These are phyloP conservation scores for Pyrenochaeta sp. DNA, from an alignment of 2,329 filamentous ascomycete species.

Conservation along the genomic window DNA sequence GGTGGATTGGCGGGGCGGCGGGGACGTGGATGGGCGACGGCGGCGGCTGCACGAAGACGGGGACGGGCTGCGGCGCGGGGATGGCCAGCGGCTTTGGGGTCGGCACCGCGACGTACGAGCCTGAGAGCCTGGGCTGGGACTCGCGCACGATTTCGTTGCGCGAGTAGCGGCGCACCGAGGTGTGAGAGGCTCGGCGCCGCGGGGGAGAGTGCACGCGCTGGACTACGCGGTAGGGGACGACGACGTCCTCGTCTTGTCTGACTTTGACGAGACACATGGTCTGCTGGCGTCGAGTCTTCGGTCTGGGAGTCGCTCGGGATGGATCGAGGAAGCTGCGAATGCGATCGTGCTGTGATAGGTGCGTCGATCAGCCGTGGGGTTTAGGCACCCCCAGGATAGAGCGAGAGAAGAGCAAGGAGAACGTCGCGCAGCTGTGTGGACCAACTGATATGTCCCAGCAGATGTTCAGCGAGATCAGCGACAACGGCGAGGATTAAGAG, in stretches of 20 bases:
- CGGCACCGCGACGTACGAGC: slow-evolving; percentile 42
- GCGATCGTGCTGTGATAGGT: slow-evolving; percentile 45
- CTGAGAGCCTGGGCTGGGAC: slow-evolving; percentile 35
- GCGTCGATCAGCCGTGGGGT: slow-evolving; percentile 37
- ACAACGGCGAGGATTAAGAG: slow-evolving; percentile 23
- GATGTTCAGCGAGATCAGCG: slow-evolving; percentile 18
- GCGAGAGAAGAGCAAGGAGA: slow-evolving; percentile 11
- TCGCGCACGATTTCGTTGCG: slow-evolving; percentile 42
- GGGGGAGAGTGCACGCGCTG: slow-evolving; percentile 38
- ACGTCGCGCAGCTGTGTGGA: slow-evolving; percentile 3
- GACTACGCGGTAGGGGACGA: slow-evolving; percentile 49
- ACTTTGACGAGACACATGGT: slow-evolving; percentile 58
- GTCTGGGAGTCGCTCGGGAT: slow-evolving; percentile 4
- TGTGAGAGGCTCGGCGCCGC: slow-evolving; percentile 34
- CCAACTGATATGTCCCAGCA: not conserved
- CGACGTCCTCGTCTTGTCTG: slow-evolving; percentile 54
- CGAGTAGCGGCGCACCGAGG: slow-evolving; percentile 37
- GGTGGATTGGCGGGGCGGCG: slow-evolving; percentile 23
- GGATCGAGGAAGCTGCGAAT: slow-evolving; percentile 17
- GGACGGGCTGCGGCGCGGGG: too few species aligned
- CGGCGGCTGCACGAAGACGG: too few species aligned
- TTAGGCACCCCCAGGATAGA: slow-evolving; percentile 14
- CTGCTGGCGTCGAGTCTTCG: too few species aligned
- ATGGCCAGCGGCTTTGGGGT: slow-evolving; percentile 39
- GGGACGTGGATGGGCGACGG: slow-evolving; percentile 29